These are phyloP conservation scores for Pseudisothecium myosuroides DNA, from an alignment of 225 moss, liverwort and hornwort genomes.

Conservation along the genomic window DNA sequence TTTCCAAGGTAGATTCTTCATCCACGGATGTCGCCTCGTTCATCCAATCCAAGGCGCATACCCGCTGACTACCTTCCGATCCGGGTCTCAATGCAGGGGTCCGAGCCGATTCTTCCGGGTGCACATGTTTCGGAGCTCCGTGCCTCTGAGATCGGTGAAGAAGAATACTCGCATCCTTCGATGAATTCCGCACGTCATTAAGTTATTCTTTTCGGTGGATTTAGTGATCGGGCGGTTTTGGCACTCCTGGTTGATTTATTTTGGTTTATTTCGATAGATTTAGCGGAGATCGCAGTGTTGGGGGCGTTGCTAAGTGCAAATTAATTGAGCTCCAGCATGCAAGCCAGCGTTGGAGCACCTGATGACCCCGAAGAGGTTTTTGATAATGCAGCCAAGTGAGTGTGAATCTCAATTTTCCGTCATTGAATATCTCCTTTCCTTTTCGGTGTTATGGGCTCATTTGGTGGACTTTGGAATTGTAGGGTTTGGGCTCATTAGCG, in stretches of 20 bases:
- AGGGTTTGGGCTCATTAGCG: neutral
- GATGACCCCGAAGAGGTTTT: slow-evolving; percentile 63
- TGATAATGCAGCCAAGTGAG: slow-evolving; percentile 62
- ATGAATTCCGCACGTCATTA: neutral
- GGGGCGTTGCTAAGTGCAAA: slow-evolving; percentile 20
- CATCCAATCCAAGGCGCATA: neutral
- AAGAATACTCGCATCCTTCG: neutral
- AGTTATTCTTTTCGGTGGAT: too few species aligned
- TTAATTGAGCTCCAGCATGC: slow-evolving; percentile 54
- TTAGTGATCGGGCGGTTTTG: neutral
- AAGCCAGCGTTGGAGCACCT: slow-evolving; percentile 61
- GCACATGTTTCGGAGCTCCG: neutral
- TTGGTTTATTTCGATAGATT: neutral
- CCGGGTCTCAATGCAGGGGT: neutral
- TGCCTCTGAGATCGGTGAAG: neutral
- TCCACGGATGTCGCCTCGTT: neutral
- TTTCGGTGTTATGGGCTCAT: neutral
- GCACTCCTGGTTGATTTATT: neutral
- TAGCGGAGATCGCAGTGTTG: neutral
- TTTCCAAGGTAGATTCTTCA: too few species aligned
- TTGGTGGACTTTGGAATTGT: neutral
- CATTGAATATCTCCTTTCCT: neutral
- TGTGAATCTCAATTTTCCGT: neutral
- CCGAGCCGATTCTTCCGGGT: neutral
- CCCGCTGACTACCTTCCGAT: neutral